phyloP scores from a whole-genome alignment of 2,329 filamentous ascomycete species.

The Xylaria hypoxylon region DNA sequence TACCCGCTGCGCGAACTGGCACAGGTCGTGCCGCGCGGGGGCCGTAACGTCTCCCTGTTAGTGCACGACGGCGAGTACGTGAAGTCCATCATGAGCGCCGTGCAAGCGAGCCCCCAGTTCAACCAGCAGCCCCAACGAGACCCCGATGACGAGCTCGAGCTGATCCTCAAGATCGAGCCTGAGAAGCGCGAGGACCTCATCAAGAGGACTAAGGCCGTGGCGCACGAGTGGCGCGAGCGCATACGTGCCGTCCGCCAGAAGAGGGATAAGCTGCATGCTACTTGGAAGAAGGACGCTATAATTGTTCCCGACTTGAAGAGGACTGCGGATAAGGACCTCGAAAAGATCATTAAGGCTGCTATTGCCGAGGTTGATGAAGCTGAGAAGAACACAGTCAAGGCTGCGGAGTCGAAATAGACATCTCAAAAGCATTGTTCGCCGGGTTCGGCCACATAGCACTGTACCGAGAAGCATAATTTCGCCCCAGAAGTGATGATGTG shows the following conservation, averaged over 20 bases:
- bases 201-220: conserved; percentile 58
- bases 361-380: conserved; percentile 62
- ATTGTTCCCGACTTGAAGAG: conserved; percentile 59
- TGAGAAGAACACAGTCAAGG: conserved; percentile 62
- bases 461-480: background rate
- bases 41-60: conserved; percentile 54
- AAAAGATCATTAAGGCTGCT: conserved; percentile 58
- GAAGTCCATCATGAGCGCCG: conserved; percentile 67
- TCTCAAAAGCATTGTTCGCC: background rate
- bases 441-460: background rate
- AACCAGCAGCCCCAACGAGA: conserved; percentile 71
- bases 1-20: conserved; percentile 68
- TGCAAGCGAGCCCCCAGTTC: conserved; percentile 64
- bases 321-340: conserved; percentile 59
- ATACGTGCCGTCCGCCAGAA: conserved; percentile 61
- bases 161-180: conserved; percentile 65
- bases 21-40: conserved; percentile 63
- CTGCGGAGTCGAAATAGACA: conserved; percentile 47
- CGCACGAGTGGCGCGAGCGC: conserved; percentile 63
- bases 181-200: conserved; percentile 62
- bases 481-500: background rate
- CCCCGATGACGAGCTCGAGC: conserved; percentile 70
- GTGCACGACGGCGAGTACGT: conserved; percentile 58
- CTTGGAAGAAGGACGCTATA: conserved; percentile 59
- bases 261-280: conserved; percentile 62